These are phyloP conservation scores for Claviceps sp. DNA, from an alignment of 2,329 filamentous ascomycete genomes.

Conservation along the genomic window DNA sequence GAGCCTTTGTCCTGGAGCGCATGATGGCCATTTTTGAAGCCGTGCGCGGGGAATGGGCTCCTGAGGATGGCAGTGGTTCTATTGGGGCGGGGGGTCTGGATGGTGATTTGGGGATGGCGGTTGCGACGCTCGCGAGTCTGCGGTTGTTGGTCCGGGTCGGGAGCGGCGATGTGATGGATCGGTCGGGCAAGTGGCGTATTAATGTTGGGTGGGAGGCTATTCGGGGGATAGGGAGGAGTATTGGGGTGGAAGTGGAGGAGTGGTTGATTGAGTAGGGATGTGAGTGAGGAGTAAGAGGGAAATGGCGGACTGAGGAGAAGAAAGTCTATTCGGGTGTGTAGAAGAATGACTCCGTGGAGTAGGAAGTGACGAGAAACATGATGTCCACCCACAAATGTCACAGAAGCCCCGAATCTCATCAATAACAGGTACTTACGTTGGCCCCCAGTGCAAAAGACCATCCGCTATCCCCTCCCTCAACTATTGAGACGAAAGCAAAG, in stretches of 20 bases:
- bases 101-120: conserved; percentile 46
- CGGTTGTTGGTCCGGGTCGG: conserved; percentile 54
- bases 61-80: conserved; percentile 11
- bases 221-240: conserved; percentile 53
- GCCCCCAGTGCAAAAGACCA: too few species aligned
- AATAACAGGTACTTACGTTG: too few species aligned
- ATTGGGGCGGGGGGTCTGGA: conserved; percentile 26
- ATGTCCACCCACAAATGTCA: too few species aligned
- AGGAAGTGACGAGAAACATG: too few species aligned
- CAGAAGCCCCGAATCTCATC: too few species aligned
- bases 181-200: conserved; percentile 61
- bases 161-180: conserved; percentile 50
- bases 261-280: conserved; percentile 50
- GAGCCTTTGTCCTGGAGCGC: conserved; percentile 64
- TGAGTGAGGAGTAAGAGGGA: too few species aligned
- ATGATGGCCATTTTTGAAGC: conserved; percentile 66
- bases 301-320: not conserved
- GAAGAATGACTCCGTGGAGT: too few species aligned
- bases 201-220: conserved; percentile 70
- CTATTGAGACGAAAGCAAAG: too few species aligned
- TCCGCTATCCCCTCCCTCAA: too few species aligned
- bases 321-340: not conserved
- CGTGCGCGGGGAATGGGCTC: conserved; percentile 43
- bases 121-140: conserved; percentile 62
- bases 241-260: conserved; percentile 69